phyloP scores from a whole-genome alignment of 768 basidiomycete species.

The Pisolithus orientalis region DNA sequence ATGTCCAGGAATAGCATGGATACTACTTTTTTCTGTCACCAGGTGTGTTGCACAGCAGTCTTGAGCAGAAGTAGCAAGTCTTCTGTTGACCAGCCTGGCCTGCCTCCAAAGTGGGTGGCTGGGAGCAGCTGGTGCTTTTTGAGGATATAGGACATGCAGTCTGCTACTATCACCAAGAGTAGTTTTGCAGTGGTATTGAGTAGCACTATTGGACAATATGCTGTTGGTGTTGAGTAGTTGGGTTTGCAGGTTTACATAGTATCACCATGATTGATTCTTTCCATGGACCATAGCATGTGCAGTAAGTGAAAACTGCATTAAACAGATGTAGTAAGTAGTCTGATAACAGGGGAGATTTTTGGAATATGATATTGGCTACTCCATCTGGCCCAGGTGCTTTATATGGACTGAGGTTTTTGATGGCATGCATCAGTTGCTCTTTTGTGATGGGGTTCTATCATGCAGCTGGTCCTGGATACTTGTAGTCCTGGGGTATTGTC shows the following conservation, averaged over 20 bases:
- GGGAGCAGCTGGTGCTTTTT: no score
- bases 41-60: slow-evolving; percentile 31
- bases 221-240: slow-evolving; percentile 27
- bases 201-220: slow-evolving; percentile 34
- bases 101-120: no score
- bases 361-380: slow-evolving; percentile 21
- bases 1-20: slow-evolving; percentile 37
- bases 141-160: no score
- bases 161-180: no score
- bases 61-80: no score
- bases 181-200: slow-evolving; percentile 26
- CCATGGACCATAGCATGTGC: no score
- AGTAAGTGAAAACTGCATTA: no score
- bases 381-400: slow-evolving; percentile 23
- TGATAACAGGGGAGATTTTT: slow-evolving; percentile 23
- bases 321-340: no score
- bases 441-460: background rate
- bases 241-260: no score
- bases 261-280: no score
- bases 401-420: slow-evolving; percentile 9
- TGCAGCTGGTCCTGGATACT: background rate
- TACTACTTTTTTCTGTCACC: slow-evolving; percentile 29
- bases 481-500: background rate
- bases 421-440: background rate
- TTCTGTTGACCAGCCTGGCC: no score